phyloP scores from a whole-genome alignment of 2,329 filamentous ascomycete genomes.

The Arthrobotrys entomopaga region DNA sequence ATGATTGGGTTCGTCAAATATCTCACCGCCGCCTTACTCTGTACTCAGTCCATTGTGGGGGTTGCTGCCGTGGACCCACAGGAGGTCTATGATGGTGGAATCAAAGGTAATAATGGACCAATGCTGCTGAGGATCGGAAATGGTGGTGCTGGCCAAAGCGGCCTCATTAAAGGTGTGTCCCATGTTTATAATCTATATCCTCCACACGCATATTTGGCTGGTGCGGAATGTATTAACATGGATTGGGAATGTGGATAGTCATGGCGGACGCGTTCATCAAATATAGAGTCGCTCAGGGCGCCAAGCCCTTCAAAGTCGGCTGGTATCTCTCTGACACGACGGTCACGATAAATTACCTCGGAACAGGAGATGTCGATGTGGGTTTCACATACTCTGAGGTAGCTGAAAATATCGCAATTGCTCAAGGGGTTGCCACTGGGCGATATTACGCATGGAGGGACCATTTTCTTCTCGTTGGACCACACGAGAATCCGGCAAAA shows the following conservation, averaged over 20 bases:
- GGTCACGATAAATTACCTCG: conserved; percentile 64
- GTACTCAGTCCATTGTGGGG: conserved; percentile 15
- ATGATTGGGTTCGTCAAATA: conserved; percentile 46
- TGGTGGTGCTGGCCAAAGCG: conserved; percentile 62
- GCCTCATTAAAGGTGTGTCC: conserved; percentile 60
- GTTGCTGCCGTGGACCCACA: conserved; percentile 55
- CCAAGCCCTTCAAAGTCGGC: conserved; percentile 63
- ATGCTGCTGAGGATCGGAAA: conserved; percentile 60
- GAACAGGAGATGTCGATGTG: conserved; percentile 62
- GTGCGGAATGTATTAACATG: no score
- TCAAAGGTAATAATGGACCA: conserved; percentile 35
- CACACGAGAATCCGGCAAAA: conserved; percentile 56
- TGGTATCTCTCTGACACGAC: conserved; percentile 66
- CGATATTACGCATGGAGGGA: conserved; percentile 65
- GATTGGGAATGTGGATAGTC: conserved; percentile 51
- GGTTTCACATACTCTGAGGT: conserved; percentile 65
- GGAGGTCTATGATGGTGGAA: conserved; percentile 57
- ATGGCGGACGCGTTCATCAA: conserved; percentile 63
- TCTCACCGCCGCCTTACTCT: conserved; percentile 21
- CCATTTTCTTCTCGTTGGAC: conserved; percentile 65
- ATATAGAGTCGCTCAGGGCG: conserved; percentile 57
- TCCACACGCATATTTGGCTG: no score
- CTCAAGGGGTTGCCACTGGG: conserved; percentile 61
- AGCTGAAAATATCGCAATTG: conserved; percentile 64
- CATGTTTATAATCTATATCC: no score